Percentiles rank a stretch among this genome's conserved stretches.
Evolutionary conservation across 1,284 basidiomycete species (phyloP).

Genomic region (Ustilago hordei): DNA sequence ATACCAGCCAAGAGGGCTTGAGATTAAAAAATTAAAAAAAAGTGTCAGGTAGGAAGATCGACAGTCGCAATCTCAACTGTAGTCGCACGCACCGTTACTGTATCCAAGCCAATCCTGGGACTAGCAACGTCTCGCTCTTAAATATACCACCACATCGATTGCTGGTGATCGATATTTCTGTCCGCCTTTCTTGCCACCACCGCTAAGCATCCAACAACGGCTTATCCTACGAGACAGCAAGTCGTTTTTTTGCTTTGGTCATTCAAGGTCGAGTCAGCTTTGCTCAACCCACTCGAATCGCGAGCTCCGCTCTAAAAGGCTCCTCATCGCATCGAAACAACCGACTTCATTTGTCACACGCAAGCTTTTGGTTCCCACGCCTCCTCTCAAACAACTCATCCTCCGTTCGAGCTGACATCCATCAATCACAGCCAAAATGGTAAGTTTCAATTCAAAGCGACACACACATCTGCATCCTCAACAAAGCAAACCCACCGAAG

Average conservation of each 20-base stretch:
- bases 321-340: background rate
- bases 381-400: background rate
- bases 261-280: background rate
- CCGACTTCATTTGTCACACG: constrained; percentile 15
- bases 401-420: too few relatives aligned
- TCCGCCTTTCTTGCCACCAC: background rate
- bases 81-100: background rate
- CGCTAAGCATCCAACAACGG: background rate
- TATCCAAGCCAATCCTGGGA: background rate
- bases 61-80: too few relatives aligned
- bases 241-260: background rate
- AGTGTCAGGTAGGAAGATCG: background rate
- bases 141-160: background rate
- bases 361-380: background rate
- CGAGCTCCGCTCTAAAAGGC: background rate
- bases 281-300: background rate
- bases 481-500: background rate
- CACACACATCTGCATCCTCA: constrained; percentile 1
- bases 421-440: constrained; percentile 3
- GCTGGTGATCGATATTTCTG: background rate
- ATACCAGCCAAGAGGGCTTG: background rate
- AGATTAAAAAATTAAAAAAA: background rate
- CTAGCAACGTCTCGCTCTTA: background rate
- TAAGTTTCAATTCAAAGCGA: constrained; percentile 3
- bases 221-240: background rate